phyloP scores from a whole-genome alignment of 2,329 filamentous ascomycete species.

The Penicillium sumatraense region DNA sequence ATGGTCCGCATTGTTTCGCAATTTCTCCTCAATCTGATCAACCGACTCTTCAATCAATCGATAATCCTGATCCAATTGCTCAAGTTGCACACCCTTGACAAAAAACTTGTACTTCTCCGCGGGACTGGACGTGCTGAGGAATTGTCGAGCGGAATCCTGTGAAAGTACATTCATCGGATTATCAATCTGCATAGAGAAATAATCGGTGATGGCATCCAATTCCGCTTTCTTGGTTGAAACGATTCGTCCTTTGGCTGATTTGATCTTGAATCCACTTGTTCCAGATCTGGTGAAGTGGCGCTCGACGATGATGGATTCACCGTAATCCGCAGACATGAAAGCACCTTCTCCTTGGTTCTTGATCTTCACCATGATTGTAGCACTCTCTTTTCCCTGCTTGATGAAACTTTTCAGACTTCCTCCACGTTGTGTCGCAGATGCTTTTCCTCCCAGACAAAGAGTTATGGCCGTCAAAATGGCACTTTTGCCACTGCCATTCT shows the following conservation, averaged over 20 bases:
- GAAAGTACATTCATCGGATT: slow-evolving; percentile 96
- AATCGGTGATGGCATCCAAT: slow-evolving; percentile 90
- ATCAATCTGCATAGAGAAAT: slow-evolving; percentile 90
- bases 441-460: slow-evolving; percentile 92
- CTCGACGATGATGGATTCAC: slow-evolving; percentile 86
- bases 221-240: slow-evolving; percentile 85
- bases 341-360: slow-evolving; percentile 88
- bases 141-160: slow-evolving; percentile 92
- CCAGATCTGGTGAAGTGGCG: slow-evolving; percentile 80
- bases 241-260: slow-evolving; percentile 69
- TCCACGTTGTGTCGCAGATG: slow-evolving; percentile 88
- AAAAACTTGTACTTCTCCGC: slow-evolving; percentile 96
- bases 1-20: slow-evolving; percentile 65
- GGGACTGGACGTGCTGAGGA: slow-evolving; percentile 82
- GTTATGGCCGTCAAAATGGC: slow-evolving; percentile 92
- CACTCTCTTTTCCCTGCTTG: slow-evolving; percentile 77
- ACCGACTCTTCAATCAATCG: slow-evolving; percentile 78
- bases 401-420: slow-evolving; percentile 88
- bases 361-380: slow-evolving; percentile 78
- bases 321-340: slow-evolving; percentile 81
- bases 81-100: slow-evolving; percentile 88
- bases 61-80: slow-evolving; percentile 91
- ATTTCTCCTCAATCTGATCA: slow-evolving; percentile 70
- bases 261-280: slow-evolving; percentile 83
- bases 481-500: slow-evolving; percentile 97